A percentile compares a stretch with the other conserved stretches of the same genome.
These are phyloP conservation scores for Larix kaempferi DNA, from an alignment of 75 land plant genomes.

Conservation along the genomic window DNA sequence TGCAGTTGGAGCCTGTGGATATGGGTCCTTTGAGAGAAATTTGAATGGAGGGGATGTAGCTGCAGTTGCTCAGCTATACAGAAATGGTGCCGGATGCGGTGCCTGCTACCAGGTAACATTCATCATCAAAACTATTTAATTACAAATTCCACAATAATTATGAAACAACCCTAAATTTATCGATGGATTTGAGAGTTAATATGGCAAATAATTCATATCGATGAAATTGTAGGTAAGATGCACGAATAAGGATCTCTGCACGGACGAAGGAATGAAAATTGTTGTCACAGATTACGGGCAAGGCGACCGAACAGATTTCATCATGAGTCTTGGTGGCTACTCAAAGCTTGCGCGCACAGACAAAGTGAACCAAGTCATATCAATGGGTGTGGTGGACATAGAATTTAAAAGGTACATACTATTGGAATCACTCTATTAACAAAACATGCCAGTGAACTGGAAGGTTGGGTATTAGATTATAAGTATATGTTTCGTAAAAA, in stretches of 20 bases:
- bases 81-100: slow-evolving; percentile 43
- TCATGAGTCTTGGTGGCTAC: slow-evolving; percentile 46
- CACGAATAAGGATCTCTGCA: slow-evolving; percentile 36
- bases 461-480: too few relatives aligned
- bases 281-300: slow-evolving; percentile 57
- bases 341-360: slow-evolving; percentile 37
- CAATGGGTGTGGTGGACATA: slow-evolving; percentile 41
- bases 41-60: slow-evolving; percentile 33
- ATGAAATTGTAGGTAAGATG: slow-evolving; percentile 38
- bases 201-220: background rate
- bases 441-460: too few relatives aligned
- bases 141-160: background rate
- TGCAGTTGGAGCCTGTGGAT: slow-evolving; percentile 48
- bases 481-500: too few relatives aligned
- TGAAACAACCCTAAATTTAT: background rate
- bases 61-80: slow-evolving; percentile 35
- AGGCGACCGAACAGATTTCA: slow-evolving; percentile 51
- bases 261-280: slow-evolving; percentile 46
- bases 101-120: slow-evolving; percentile 37
- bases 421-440: too few relatives aligned
- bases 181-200: background rate
- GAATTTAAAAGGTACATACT: slow-evolving; percentile 41
- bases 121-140: background rate
- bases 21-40: slow-evolving; percentile 32
- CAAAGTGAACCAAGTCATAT: slow-evolving; percentile 27